Evolutionary conservation across 805 yeast genomes (phyloP), one percentile per base, ranked within the genome.

Genomic region (Candida loeiensis): DNA sequence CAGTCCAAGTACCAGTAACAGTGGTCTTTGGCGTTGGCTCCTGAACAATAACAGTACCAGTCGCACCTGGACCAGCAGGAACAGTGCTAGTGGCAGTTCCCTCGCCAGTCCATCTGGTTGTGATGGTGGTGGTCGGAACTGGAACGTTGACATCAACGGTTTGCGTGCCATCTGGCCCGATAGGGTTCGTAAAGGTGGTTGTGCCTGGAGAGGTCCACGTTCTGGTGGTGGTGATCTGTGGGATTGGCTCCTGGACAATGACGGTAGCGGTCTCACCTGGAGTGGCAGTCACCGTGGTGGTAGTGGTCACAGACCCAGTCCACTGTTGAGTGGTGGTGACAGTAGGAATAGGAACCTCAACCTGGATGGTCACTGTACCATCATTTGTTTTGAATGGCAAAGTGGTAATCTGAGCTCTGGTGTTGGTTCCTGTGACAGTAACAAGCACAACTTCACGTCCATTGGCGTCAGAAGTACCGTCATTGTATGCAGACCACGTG

Each of bases 251-350:
- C 13, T 45, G 45, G 12, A 51, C 42, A 4, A 45, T 17, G 2
- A 50, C 49, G 3, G 6, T 37, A 12, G 8, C 36, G 24, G 40
- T 37, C 7, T 25, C 30, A 21, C 39, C 39, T 26, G 33, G 39
- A 4, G 30, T 12, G 6, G 39, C 21, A 5, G 59, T 57, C 13
- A 51, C 52, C 16, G 43, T 44, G 16, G 54, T 56, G 15, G 41
- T 50, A 18, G 50, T 53, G 2, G 59, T 55, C 36, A 35, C 47
- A 9, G 59, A 55, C 14, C 44, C 46, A 6, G 40, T 39, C 15
- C 45, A 22, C 12, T 14, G 30, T 4, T 5, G 4, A 13, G 40
- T 37, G 14, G 36, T 37, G 13, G 36, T 37, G 5, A 22, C 32
- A 20, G 35, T 32, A 5, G 34, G 39, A 28, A 20, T 22, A 7